These are phyloP conservation scores for Rhizopogon roseolus DNA, from an alignment of 768 basidiomycete genomes.

Conservation along the genomic window DNA sequence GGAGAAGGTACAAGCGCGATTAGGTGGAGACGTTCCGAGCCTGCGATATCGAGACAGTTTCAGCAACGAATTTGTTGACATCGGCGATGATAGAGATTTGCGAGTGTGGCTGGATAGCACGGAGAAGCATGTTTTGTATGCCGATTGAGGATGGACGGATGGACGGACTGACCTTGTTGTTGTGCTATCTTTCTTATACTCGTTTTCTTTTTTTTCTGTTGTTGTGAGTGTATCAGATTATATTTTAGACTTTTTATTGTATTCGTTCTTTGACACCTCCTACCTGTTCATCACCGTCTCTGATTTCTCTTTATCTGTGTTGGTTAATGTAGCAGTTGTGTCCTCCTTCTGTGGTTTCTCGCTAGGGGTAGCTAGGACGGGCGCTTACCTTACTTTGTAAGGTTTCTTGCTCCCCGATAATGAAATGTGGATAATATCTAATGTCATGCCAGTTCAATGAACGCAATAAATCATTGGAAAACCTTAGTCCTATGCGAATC, in stretches of 20 bases:
- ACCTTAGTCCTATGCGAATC: too few relatives aligned
- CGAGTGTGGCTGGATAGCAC: constrained; percentile 71
- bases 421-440: too few relatives aligned
- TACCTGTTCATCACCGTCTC: neutral
- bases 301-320: neutral
- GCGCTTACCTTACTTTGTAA: too few relatives aligned
- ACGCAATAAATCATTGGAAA: too few relatives aligned
- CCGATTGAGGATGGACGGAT: constrained; percentile 41
- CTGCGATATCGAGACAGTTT: constrained; percentile 75
- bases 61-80: constrained; percentile 57
- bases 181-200: neutral
- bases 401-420: too few relatives aligned
- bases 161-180: constrained; percentile 2
- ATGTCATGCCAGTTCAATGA: too few relatives aligned
- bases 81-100: constrained; percentile 61
- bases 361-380: neutral
- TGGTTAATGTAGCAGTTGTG: neutral
- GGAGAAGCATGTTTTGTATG: constrained; percentile 81
- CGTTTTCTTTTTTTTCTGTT: neutral
- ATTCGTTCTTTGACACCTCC: constrained; percentile 21
- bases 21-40: constrained; percentile 67
- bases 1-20: constrained; percentile 84
- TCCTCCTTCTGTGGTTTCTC: neutral
- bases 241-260: constrained; percentile 23
- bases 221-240: constrained; percentile 13